A percentile compares a stretch with the other conserved stretches of the same genome.
Evolutionary conservation across 73 alveolate species (phyloP).

Genomic region (Paramecium octaurelia): DNA sequence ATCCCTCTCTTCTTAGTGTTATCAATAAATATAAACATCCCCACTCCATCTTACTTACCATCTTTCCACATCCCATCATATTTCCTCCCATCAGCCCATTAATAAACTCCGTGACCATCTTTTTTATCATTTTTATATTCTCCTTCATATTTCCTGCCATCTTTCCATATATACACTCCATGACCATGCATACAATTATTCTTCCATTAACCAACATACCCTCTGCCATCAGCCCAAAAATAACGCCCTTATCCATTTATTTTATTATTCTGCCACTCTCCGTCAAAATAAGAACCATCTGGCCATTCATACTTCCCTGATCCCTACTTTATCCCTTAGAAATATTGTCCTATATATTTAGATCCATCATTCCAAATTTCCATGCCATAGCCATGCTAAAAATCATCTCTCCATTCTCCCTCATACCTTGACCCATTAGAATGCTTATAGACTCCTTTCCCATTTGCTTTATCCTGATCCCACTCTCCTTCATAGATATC

Average conservation of each 20-base stretch:
- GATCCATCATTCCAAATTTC: conserved; percentile 75
- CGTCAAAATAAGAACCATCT: conserved; percentile 43
- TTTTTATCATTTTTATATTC: conserved; percentile 43
- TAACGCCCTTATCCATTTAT: conserved; percentile 68
- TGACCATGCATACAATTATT: conserved; percentile 57
- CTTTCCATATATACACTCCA: conserved; percentile 57
- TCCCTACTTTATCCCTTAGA: conserved; percentile 71
- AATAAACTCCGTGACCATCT: conserved; percentile 52
- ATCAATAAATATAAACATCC: not conserved
- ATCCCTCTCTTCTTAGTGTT: not conserved
- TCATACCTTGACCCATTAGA: conserved; percentile 72
- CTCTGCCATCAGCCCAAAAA: conserved; percentile 71
- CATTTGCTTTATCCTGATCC: conserved; percentile 65
- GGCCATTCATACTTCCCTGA: conserved; percentile 73
- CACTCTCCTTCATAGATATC: conserved; percentile 66
- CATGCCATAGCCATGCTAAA: conserved; percentile 67
- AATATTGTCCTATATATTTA: conserved; percentile 66
- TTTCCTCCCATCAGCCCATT: conserved; percentile 60
- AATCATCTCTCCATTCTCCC: conserved; percentile 73
- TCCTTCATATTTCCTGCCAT: conserved; percentile 60
- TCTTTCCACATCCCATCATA: conserved; percentile 62
- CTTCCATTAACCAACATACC: conserved; percentile 38
- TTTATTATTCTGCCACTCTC: conserved; percentile 35
- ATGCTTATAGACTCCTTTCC: conserved; percentile 71
- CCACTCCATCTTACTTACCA: conserved; percentile 59